phyloP scores from a whole-genome alignment of 345 rosid genomes.

The Salix suchowensis region DNA sequence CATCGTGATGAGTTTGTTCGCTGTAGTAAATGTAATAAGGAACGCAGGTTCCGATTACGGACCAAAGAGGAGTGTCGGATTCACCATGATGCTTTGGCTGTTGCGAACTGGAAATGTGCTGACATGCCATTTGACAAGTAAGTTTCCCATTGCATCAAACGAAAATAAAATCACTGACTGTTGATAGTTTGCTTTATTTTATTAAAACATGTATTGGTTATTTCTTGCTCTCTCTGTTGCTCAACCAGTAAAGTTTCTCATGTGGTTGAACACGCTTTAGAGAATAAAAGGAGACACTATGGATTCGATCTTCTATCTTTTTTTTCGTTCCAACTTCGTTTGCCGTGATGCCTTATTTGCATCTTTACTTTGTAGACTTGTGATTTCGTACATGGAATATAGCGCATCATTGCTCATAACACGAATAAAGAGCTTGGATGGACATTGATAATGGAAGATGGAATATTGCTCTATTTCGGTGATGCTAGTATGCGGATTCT shows the following conservation, averaged over 20 bases:
- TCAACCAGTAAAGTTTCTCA: neutral
- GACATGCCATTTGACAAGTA: constrained; percentile 77
- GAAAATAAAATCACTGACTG: neutral
- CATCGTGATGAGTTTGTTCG: constrained; percentile 84
- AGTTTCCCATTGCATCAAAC: constrained; percentile 9
- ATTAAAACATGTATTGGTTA: neutral
- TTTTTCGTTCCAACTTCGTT: neutral
- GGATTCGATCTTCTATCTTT: neutral
- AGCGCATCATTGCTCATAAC: neutral
- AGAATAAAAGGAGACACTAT: neutral
- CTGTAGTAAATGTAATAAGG: constrained; percentile 74
- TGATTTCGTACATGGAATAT: neutral
- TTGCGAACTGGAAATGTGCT: constrained; percentile 73
- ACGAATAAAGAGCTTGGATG: neutral
- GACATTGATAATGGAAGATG: neutral
- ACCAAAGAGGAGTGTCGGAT: constrained; percentile 72
- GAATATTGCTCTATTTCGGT: neutral
- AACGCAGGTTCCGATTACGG: constrained; percentile 76
- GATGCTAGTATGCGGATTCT: neutral
- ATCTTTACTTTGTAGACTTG: neutral
- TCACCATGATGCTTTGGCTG: constrained; percentile 81
- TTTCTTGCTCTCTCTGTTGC: neutral
- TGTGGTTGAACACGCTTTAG: neutral
- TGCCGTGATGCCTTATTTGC: neutral
- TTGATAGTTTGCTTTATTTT: neutral